Base-by-base conservation (phyloP, 495 filamentous ascomycete species). In the Echria macrotheca region DNA sequence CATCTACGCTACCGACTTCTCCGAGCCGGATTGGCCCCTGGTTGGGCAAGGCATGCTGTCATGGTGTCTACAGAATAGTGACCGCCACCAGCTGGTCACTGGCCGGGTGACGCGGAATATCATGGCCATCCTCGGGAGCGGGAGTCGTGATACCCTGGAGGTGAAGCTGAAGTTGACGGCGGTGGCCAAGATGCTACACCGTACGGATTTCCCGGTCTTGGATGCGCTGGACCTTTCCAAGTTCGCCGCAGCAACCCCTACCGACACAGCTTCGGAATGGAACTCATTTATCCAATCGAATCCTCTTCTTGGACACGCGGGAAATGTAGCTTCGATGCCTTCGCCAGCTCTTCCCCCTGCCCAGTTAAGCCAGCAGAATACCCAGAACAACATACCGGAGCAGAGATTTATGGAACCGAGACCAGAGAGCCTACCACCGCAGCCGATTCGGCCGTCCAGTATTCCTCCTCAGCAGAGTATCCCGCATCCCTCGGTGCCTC, bases 1-100 rank as follows among this genome's bases (percentile, higher is more conserved):
- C 10, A 83, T 98, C 47, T 98, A 98, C 67, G 91, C 93, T 17
- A 90, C 87, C 68, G 93, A 98, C 60, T 97, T 89, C 67, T 97
- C 93, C 5, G 93, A 98, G 67, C 85, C 86, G 48, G 90, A 95
- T 53, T 86, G 83, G 5, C 93, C 93, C 38, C 78, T 96, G 48
- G 91, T 96, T 9, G 93, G 93, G 14, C 94, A 96, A 65, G 93
- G 93, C 47, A 87, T 97, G 86, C 76, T 98, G 18, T 97, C 93
- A 49, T 85, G 85, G 80, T 83, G 83, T 25, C 74, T 98, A 41
- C 62, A 76, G 40, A 61, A 72, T n/a, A 44, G 75, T 75, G 28
- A 70, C 77, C 50, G 75, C 72, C 33, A 76, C 75, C 26, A 77
- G 75, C 78, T 95, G 61, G 81, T 98, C 48, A 97, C 94, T 9